Percentiles rank a stretch among this genome's conserved stretches.
phyloP scores from a whole-genome alignment of 768 basidiomycete species.

The Auricularia cornea region DNA sequence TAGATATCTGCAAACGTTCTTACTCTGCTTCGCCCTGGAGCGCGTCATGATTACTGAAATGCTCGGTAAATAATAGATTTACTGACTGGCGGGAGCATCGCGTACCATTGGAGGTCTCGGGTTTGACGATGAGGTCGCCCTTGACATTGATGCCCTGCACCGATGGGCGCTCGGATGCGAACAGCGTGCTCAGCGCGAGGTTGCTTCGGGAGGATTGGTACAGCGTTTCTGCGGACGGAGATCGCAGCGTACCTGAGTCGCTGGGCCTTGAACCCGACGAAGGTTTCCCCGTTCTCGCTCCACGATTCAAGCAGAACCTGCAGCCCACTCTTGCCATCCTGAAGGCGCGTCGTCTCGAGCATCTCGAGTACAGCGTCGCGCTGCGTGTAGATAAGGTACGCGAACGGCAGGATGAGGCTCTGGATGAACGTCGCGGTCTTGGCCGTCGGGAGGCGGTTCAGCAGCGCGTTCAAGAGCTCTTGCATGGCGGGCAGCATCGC shows the following conservation, averaged over 20 bases:
- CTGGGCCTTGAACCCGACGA: constrained; percentile 92
- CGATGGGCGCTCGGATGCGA: constrained; percentile 54
- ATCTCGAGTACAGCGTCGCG: constrained; percentile 70
- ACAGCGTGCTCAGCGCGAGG: constrained; percentile 71
- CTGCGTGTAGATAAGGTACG: constrained; percentile 85
- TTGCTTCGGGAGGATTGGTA: constrained; percentile 34
- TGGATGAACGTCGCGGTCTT: constrained; percentile 90
- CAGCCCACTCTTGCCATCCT: constrained; percentile 54
- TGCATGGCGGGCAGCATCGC: constrained; percentile 78
- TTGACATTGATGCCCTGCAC: constrained; percentile 69
- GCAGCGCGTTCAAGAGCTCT: constrained; percentile 77
- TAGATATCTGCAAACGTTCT: constrained; percentile 22
- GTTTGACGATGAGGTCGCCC: constrained; percentile 83
- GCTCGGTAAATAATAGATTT: background rate
- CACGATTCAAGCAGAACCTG: constrained; percentile 85
- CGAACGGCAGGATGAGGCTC: constrained; percentile 87
- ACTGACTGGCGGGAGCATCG: constrained; percentile 1
- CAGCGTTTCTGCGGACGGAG: background rate
- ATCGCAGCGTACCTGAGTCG: constrained; percentile 47
- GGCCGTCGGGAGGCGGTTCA: constrained; percentile 69
- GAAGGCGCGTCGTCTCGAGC: constrained; percentile 55
- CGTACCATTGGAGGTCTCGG: constrained; percentile 75
- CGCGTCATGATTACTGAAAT: constrained; percentile 89
- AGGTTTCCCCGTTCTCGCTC: constrained; percentile 91
- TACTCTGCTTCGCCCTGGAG: constrained; percentile 80